Evolutionary conservation across 257 asterid species (phyloP).

Genomic region (Solanum etuberosum): DNA sequence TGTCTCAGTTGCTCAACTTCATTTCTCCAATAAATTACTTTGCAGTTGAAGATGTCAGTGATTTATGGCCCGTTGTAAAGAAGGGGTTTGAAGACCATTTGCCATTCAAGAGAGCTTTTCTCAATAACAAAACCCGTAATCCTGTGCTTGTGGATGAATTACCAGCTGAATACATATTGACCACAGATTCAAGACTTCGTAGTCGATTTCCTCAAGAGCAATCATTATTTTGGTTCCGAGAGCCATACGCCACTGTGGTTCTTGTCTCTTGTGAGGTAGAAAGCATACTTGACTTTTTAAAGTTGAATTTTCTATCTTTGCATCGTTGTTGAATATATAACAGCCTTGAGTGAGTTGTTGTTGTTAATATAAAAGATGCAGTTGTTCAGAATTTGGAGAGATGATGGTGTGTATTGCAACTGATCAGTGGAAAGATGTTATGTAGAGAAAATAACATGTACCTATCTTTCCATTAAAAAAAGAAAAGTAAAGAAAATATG

Average conservation of each 20-base stretch:
- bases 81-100: slow-evolving; percentile 71
- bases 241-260: slow-evolving; percentile 85
- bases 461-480: not conserved
- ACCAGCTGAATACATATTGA: slow-evolving; percentile 80
- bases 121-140: slow-evolving; percentile 94
- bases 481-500: not conserved
- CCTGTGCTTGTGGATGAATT: slow-evolving; percentile 70
- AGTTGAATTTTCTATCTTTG: not conserved
- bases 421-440: not conserved
- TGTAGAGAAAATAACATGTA: not conserved
- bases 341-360: not conserved
- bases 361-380: not conserved
- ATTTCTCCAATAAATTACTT: slow-evolving; percentile 4
- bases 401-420: not conserved
- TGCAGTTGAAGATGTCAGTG: slow-evolving; percentile 97
- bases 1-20: not conserved
- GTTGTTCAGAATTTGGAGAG: not conserved
- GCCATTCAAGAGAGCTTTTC: slow-evolving; percentile 60
- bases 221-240: slow-evolving; percentile 89
- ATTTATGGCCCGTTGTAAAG: slow-evolving; percentile 80
- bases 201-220: slow-evolving; percentile 95
- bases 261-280: slow-evolving; percentile 92
- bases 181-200: slow-evolving; percentile 95
- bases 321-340: not conserved
- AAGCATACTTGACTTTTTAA: not conserved